Conservation (phyloP, 2,329 filamentous ascomycete species). For the Fusarium subglutinans region DNA sequence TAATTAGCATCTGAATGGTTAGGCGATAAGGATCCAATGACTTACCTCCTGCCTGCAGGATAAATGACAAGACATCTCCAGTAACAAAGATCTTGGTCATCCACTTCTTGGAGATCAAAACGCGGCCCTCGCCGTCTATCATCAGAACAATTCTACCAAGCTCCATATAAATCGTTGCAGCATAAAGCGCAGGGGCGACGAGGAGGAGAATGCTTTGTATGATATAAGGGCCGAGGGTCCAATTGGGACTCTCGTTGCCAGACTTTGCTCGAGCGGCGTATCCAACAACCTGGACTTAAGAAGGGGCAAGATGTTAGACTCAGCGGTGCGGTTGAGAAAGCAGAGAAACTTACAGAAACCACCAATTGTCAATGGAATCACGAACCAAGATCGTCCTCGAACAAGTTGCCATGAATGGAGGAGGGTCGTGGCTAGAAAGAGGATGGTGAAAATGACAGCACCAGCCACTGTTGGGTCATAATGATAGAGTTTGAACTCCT, state of each 20-base stretch:
- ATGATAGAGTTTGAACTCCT: background rate
- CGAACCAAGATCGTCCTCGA: background rate
- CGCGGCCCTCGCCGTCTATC: background rate
- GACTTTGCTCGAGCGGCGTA: slow-evolving; percentile 8
- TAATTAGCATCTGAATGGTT: background rate
- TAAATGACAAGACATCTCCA: slow-evolving; percentile 26
- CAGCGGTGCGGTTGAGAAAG: fast-evolving
- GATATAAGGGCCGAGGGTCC: background rate
- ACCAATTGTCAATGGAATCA: background rate
- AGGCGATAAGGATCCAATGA: fast-evolving
- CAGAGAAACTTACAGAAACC: background rate
- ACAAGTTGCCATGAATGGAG: background rate
- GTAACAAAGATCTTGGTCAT: slow-evolving; percentile 31
- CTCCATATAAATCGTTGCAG: slow-evolving; percentile 3
- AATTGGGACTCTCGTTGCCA: background rate
- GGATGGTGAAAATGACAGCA: background rate
- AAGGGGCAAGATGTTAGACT: background rate
- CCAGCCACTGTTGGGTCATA: background rate
- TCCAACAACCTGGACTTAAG: background rate
- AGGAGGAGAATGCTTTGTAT: slow-evolving; percentile 6
- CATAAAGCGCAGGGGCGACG: background rate
- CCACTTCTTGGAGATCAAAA: slow-evolving; percentile 14
- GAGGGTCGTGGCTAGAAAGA: background rate
- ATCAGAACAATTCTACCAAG: background rate
- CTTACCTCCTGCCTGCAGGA: slow-evolving; percentile 21